Evolutionary conservation across 106 monocot species (phyloP).

Genomic region (Dioscorea alata): DNA sequence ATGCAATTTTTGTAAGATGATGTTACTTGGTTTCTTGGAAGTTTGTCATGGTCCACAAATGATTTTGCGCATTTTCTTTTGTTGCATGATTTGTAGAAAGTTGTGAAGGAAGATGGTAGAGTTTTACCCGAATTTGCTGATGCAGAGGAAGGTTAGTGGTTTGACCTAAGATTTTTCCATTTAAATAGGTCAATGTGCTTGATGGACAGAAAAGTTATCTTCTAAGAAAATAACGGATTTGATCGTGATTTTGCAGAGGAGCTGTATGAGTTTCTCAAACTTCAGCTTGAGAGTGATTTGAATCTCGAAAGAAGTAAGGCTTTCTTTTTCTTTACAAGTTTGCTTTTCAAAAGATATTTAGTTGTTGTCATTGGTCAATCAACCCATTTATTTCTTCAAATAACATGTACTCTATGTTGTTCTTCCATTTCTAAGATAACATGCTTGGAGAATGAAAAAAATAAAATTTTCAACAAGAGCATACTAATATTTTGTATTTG

Average conservation of each 20-base stretch:
- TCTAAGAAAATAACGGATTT: slow-evolving; percentile 1
- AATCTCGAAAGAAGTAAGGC: slow-evolving; percentile 79
- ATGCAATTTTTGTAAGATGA: not conserved
- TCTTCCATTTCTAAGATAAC: too few species aligned
- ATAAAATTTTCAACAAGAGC: too few species aligned
- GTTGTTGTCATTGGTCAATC: too few species aligned
- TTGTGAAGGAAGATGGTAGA: slow-evolving; percentile 59
- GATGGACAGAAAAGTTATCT: too few species aligned
- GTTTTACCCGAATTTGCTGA: slow-evolving; percentile 84
- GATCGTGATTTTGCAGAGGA: slow-evolving; percentile 53
- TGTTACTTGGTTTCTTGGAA: not conserved
- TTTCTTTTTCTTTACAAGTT: slow-evolving; percentile 39
- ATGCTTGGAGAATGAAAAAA: too few species aligned
- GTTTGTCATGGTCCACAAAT: not conserved
- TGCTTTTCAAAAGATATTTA: slow-evolving; percentile 66
- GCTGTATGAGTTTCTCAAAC: slow-evolving; percentile 72
- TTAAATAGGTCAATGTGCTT: too few species aligned
- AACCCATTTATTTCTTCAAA: too few species aligned
- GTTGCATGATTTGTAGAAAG: slow-evolving; percentile 43
- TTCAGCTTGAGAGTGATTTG: slow-evolving; percentile 79
- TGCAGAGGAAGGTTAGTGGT: slow-evolving; percentile 66
- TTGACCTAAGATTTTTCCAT: not conserved
- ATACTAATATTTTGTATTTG: too few species aligned
- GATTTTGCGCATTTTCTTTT: not conserved
- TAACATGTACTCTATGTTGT: too few species aligned